Base-by-base conservation (phyloP, 192 early-diverging fungal species). In the Funneliformis mosseae region DNA sequence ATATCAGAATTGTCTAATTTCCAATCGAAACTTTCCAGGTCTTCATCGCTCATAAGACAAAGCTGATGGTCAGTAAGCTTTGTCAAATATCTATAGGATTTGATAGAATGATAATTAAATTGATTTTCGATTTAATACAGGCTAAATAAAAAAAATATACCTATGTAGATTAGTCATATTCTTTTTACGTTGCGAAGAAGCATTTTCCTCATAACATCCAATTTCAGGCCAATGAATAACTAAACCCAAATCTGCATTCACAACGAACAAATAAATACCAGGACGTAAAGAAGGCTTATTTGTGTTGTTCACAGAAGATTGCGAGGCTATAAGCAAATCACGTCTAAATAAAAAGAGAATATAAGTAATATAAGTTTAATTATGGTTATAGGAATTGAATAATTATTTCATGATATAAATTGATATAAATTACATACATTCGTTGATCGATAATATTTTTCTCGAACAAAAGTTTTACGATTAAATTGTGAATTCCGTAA, bases 111-210 rank as follows among this genome's bases (percentile, higher is more conserved):
- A 16, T 43, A 64, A 18, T 8, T 43, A 23, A 43, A 28, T 27
- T 9, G 8, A 23, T 42, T 25, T 38, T 38, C 12, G 12, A 76
- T 27, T 41, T 25, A 9, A 45, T 21, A 8, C 21, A 81, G 5
- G 4, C n/a, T 25, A 1, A 81, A 23, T 27, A 64, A 46, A 60
- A 39, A 2, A 50, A 25, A 7, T 25, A 64, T 77, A 78, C 81
- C 81, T 60, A 39, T 81, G 81, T 21, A 81, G 25, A 55, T 81
- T 81, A 10, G 69, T 78, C 76, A 81, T 68, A 71, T 81, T 81
- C 68, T 81, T 81, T 38, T 81, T 77, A 16, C 41, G 46, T 50
- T 81, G 43, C 4, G 64, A 64, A 25, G 76, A 59, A 5, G 74
- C 81, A 45, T 48, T 78, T 9, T 76, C 68, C 9, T 76, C 81